Base-by-base conservation (phyloP, 169 alveolate species). In the Plasmodium sp. region DNA sequence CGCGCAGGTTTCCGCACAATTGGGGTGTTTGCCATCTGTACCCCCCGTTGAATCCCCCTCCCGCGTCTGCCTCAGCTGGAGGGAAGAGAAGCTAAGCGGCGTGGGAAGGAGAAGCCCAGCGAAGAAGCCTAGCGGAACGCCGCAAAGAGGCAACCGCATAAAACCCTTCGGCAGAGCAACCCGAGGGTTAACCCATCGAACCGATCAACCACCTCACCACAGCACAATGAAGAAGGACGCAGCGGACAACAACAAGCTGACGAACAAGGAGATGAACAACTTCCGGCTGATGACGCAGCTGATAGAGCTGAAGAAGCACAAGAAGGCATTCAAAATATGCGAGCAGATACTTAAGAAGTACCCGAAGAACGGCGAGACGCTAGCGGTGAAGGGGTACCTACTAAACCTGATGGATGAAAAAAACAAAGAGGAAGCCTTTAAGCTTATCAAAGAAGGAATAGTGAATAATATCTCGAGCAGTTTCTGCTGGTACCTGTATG, bases 401-500 rank as follows among this genome's bases (percentile, higher is more conserved):
- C 16, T 90, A 34, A 90, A 90, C 45, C 51, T 80, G 22, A 79
- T 90, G 14, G 94, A 90, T 51, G 91, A 90, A 14, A 90, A 90
- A 43, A 90, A 90, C 48, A 90, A 90, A 36, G 94, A 80, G 9
- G 94, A 90, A 36, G 94, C 94, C 5, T 90, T 90, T 90, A 90
- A 80, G 82, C 83, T 36, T 58, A 73, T 81, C 10, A 90, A 90
- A 33, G 94, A 90, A 80, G 94, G 94, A 22, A 90, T 90, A 79
- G 82, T 34, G 43, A 79, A 90, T 90, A 90, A 90, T 43, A 79
- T 90, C 43, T 90, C 90, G 34, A 90, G 94, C 82, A 74, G 84
- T 90, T 90, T 90, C 82, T 90, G 94, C 73, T 90, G 94, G 94
- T 90, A 90, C 82, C 58, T 90, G 67, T 90, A 90, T 90, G 94